These are phyloP conservation scores for Thraustochytrium striatum DNA, from an alignment of 352 stramenopile genomes.

Conservation along the genomic window DNA sequence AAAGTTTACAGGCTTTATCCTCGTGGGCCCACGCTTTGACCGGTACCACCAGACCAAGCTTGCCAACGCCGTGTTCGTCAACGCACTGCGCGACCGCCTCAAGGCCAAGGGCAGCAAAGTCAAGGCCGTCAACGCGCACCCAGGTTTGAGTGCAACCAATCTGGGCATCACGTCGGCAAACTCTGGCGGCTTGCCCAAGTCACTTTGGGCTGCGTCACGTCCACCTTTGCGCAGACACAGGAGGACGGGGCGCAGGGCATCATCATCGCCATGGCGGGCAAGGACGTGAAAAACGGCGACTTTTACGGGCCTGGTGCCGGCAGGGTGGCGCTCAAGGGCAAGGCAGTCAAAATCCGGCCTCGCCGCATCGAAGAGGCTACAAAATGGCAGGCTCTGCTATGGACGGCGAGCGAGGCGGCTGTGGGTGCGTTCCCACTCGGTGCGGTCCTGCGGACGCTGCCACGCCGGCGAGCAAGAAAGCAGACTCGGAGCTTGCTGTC, in stretches of 20 bases:
- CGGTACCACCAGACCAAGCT: conserved; percentile 58
- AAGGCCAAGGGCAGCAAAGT: conserved; percentile 55
- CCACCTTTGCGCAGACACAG: not conserved
- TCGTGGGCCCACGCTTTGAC: conserved; percentile 48
- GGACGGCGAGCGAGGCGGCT: too few species aligned
- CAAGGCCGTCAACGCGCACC: not conserved
- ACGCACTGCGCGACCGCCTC: conserved; percentile 79
- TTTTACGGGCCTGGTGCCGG: conserved; percentile 23
- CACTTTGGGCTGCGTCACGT: not conserved
- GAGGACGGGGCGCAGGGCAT: conserved; percentile 22
- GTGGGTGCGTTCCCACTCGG: too few species aligned
- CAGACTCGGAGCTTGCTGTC: too few species aligned
- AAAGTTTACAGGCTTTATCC: conserved; percentile 44
- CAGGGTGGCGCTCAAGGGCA: too few species aligned
- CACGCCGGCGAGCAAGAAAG: too few species aligned
- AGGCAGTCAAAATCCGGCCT: too few species aligned
- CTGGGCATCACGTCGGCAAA: not conserved
- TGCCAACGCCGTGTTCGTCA: conserved; percentile 85
- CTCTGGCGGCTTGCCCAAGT: not conserved
- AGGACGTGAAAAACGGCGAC: not conserved
- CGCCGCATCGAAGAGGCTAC: too few species aligned
- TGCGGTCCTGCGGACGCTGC: too few species aligned
- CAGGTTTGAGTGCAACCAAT: conserved; percentile 10
- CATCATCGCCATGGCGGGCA: not conserved
- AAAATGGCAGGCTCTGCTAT: too few species aligned